Conservation (phyloP, 2,329 filamentous ascomycete genomes). For the Lomentospora prolificans region DNA sequence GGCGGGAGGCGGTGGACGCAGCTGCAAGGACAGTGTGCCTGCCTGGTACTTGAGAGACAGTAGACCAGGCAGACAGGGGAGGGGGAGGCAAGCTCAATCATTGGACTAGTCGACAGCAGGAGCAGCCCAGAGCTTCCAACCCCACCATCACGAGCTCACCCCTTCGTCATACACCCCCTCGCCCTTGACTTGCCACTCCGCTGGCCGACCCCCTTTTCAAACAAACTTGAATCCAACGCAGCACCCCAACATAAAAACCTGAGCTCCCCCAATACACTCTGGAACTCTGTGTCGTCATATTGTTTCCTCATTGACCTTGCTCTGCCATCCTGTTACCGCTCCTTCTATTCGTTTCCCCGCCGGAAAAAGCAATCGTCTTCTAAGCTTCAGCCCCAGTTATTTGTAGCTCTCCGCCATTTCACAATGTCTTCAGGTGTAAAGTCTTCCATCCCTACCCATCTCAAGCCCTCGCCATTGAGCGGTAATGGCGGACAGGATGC, state of each 20-base stretch:
- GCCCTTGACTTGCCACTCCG: slow-evolving; percentile 1
- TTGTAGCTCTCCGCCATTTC: slow-evolving; percentile 10
- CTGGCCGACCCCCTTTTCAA: neutral
- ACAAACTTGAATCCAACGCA: neutral
- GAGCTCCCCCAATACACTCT: neutral
- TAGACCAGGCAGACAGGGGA: neutral
- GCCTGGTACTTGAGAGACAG: neutral
- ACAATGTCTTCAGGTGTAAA: slow-evolving; percentile 49
- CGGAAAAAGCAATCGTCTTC: neutral
- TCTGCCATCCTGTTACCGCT: neutral
- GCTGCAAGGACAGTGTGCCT: no score
- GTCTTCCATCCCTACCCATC: slow-evolving; percentile 66
- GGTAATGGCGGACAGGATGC: slow-evolving; percentile 31
- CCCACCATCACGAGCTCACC: slow-evolving; percentile 50
- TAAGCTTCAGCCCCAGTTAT: neutral
- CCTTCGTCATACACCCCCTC: neutral
- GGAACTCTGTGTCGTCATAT: neutral
- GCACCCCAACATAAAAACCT: slow-evolving; percentile 1
- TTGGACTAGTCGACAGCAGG: neutral
- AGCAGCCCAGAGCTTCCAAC: slow-evolving; percentile 56
- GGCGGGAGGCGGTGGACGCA: no score
- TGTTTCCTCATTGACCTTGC: neutral
- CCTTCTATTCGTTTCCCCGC: neutral
- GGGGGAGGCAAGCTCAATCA: neutral
- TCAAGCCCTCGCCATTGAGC: slow-evolving; percentile 50